Percentiles rank a stretch among this genome's conserved stretches.
Conservation (phyloP, 2,329 filamentous ascomycete species). For the Neurospora sp. region DNA sequence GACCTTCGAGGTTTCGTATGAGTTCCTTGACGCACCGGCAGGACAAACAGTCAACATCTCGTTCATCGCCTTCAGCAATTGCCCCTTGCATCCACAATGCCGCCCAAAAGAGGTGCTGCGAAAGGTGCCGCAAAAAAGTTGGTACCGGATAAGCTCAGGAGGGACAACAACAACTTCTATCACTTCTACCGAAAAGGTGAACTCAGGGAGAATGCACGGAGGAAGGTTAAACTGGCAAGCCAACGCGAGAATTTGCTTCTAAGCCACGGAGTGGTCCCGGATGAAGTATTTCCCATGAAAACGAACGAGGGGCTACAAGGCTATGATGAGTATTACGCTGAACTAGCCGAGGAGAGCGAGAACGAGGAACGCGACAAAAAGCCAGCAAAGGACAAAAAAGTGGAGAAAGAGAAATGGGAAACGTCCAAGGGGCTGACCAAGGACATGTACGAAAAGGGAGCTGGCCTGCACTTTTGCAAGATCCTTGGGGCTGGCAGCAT, state of each 20-base stretch:
- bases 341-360: background rate
- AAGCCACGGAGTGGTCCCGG: background rate
- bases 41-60: background rate
- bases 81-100: background rate
- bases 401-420: background rate
- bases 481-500: background rate
- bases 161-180: background rate
- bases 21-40: background rate
- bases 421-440: background rate
- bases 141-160: background rate
- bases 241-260: background rate
- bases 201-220: background rate
- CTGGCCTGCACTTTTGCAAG: background rate
- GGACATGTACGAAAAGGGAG: background rate
- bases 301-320: background rate
- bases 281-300: background rate
- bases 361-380: background rate
- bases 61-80: background rate
- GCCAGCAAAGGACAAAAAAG: background rate
- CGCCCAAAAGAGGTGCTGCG: background rate
- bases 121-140: background rate
- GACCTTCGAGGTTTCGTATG: background rate
- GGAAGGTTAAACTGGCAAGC: background rate
- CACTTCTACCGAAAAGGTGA: background rate
- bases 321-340: background rate